These are phyloP conservation scores for Arbutus unedo DNA, from an alignment of 148 eudicot species.

Conservation along the genomic window DNA sequence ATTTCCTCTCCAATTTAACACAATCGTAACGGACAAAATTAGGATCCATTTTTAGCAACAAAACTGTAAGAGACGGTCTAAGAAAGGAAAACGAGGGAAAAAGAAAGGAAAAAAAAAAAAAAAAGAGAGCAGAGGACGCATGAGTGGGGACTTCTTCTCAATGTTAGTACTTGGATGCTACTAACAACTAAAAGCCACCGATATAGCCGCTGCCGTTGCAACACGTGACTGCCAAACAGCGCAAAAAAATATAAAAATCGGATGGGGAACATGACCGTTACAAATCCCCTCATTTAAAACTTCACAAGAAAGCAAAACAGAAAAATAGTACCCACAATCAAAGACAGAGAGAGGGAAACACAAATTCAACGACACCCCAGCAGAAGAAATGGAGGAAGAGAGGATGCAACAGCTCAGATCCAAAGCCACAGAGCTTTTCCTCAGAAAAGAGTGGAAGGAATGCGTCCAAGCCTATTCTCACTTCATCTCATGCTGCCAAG, in stretches of 20 bases:
- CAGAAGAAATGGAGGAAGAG: slow-evolving; percentile 48
- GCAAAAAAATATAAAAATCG: neutral
- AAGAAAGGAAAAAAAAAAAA: no score
- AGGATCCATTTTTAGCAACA: no score
- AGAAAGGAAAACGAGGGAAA: no score
- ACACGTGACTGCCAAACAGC: neutral
- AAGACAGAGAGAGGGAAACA: slow-evolving; percentile 6
- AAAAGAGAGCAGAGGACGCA: no score
- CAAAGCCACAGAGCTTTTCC: slow-evolving; percentile 78
- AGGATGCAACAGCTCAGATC: slow-evolving; percentile 64
- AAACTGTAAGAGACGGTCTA: no score
- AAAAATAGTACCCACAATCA: neutral
- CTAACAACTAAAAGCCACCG: neutral
- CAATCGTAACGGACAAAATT: no score
- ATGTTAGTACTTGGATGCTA: no score
- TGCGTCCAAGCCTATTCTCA: slow-evolving; percentile 57
- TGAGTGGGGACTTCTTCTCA: no score
- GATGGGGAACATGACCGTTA: slow-evolving; percentile 40
- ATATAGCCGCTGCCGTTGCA: slow-evolving; percentile 12
- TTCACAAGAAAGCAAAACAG: neutral
- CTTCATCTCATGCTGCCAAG: slow-evolving; percentile 55
- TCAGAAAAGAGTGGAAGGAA: slow-evolving; percentile 64
- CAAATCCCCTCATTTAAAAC: slow-evolving; percentile 28
- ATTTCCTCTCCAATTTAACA: no score
- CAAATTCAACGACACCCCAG: neutral